Evolutionary conservation across 345 rosid species (phyloP).

Genomic region (Melaleuca alternifolia): DNA sequence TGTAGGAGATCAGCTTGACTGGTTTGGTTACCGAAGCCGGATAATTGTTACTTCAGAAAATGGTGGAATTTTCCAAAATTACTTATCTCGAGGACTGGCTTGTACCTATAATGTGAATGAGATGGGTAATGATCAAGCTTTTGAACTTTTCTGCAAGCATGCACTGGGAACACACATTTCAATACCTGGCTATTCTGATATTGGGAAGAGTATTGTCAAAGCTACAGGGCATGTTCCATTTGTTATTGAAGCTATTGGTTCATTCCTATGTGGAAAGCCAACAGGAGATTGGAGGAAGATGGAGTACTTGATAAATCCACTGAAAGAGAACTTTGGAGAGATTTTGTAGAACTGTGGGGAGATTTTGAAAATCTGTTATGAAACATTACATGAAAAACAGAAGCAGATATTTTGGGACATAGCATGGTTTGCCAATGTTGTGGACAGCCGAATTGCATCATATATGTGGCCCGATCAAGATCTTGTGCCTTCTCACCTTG

Average conservation of each 20-base stretch:
- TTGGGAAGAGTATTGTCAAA: background rate
- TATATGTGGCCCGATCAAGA: background rate
- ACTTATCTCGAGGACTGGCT: background rate
- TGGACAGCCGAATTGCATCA: background rate
- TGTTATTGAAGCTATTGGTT: background rate
- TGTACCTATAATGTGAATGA: background rate
- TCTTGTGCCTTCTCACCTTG: background rate
- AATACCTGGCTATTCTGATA: background rate
- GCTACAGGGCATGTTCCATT: background rate
- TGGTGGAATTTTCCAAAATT: fast-evolving
- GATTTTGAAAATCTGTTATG: background rate
- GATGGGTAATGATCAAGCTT: background rate
- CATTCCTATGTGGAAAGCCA: background rate
- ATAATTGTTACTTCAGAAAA: background rate
- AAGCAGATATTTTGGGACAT: background rate
- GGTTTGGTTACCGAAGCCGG: background rate
- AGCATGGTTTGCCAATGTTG: background rate
- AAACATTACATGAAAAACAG: background rate
- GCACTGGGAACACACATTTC: background rate
- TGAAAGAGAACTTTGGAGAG: background rate
- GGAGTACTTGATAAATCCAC: background rate
- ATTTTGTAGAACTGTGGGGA: background rate
- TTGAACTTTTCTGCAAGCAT: background rate
- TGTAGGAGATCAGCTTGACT: background rate
- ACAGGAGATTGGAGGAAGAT: background rate